Percentiles rank a stretch among this genome's conserved stretches.
phyloP scores from a whole-genome alignment of 78 protist species.

The Planoprotostelium fungivorum region DNA sequence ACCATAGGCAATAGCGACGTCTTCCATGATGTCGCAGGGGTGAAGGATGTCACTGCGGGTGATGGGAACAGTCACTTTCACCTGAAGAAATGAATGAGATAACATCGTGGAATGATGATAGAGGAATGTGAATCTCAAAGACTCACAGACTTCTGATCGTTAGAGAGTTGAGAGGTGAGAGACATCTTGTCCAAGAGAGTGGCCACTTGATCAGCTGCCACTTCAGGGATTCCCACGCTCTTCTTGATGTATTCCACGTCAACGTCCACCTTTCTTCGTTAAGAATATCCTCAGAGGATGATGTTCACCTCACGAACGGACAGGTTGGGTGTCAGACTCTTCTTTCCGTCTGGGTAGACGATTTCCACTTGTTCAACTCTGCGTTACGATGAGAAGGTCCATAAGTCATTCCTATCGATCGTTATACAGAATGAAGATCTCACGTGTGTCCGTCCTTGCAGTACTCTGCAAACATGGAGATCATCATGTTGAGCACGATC shows the following conservation, averaged over 20 bases:
- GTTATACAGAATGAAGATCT: too few species aligned
- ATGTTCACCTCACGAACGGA: neutral
- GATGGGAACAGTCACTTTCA: neutral
- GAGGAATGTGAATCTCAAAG: neutral
- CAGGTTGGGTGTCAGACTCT: constrained; percentile 6
- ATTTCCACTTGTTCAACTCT: constrained; percentile 70
- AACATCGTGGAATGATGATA: neutral
- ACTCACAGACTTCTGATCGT: constrained; percentile 13
- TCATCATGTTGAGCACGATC: constrained; percentile 88
- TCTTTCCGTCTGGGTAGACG: constrained; percentile 32
- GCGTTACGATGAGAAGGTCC: neutral
- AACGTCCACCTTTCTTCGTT: constrained; percentile 5
- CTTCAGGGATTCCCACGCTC: constrained; percentile 34
- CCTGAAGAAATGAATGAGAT: constrained; percentile 4
- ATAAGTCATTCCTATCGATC: neutral
- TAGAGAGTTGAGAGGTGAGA: constrained; percentile 15
- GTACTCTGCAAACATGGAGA: constrained; percentile 86
- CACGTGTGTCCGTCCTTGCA: constrained; percentile 64
- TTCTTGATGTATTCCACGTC: constrained; percentile 44
- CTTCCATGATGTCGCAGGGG: constrained; percentile 96
- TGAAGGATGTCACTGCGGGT: constrained; percentile 90
- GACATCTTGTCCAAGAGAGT: constrained; percentile 50
- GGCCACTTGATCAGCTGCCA: constrained; percentile 14
- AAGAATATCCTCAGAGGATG: neutral
- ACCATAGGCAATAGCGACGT: constrained; percentile 97